phyloP scores from a whole-genome alignment of 345 rosid genomes.

The Syzygium aromaticum region DNA sequence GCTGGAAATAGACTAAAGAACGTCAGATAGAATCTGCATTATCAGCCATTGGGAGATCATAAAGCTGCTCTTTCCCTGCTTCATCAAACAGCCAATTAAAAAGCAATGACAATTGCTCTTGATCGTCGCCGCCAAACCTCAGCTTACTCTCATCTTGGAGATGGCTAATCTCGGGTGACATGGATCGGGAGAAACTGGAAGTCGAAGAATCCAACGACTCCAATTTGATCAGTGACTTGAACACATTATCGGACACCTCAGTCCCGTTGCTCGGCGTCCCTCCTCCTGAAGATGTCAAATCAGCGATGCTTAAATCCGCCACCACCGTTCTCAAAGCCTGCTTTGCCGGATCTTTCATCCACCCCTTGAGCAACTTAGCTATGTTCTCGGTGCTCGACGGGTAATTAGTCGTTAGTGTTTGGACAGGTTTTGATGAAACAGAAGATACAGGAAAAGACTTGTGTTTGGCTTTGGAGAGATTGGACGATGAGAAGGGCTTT shows the following conservation, averaged over 20 bases:
- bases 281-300: background rate
- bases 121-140: background rate
- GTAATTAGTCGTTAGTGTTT: slow-evolving; percentile 1
- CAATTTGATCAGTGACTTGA: slow-evolving; percentile 13
- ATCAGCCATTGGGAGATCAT: slow-evolving; percentile 10
- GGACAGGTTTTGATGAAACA: background rate
- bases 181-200: slow-evolving; percentile 9
- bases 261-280: background rate
- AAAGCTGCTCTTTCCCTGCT: background rate
- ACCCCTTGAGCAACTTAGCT: slow-evolving; percentile 25
- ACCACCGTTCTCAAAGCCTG: background rate
- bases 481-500: background rate
- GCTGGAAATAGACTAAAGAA: background rate
- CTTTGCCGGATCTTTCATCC: slow-evolving; percentile 3
- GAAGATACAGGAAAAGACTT: background rate
- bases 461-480: background rate
- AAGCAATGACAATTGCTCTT: slow-evolving; percentile 7
- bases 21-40: background rate
- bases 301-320: background rate
- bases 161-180: slow-evolving; percentile 11
- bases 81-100: slow-evolving; percentile 21
- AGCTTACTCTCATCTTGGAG: slow-evolving; percentile 13
- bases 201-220: slow-evolving; percentile 3
- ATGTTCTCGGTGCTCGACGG: slow-evolving; percentile 35
- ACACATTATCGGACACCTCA: slow-evolving; percentile 3